Evolutionary conservation across 2,329 filamentous ascomycete genomes (phyloP).

Genomic region (Purpureocillium lavendulum): DNA sequence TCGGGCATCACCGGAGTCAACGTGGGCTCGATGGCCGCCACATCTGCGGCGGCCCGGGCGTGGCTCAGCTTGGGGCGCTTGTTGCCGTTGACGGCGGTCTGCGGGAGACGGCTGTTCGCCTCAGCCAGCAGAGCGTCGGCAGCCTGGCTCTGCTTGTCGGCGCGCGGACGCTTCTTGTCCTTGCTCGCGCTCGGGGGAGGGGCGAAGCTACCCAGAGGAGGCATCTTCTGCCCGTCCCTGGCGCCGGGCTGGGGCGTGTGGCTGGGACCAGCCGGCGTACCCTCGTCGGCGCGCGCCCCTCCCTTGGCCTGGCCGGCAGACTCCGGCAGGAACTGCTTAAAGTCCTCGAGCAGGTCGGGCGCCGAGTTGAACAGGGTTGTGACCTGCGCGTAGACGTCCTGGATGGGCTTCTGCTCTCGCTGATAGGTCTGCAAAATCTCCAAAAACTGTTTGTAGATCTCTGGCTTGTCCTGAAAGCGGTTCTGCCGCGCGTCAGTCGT

Average conservation of each 20-base stretch:
- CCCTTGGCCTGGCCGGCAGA: constrained; percentile 52
- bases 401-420: constrained; percentile 93
- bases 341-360: constrained; percentile 91
- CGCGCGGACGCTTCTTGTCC: constrained; percentile 79
- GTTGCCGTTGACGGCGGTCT: constrained; percentile 26
- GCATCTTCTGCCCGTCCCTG: constrained; percentile 67
- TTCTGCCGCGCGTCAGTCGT: constrained; percentile 49
- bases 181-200: constrained; percentile 73
- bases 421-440: constrained; percentile 98
- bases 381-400: constrained; percentile 96
- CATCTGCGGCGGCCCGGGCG: constrained; percentile 50
- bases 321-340: constrained; percentile 96
- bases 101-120: constrained; percentile 23
- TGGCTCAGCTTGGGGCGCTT: constrained; percentile 72
- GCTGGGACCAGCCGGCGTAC: constrained; percentile 30
- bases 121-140: constrained; percentile 36
- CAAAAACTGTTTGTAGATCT: constrained; percentile 98
- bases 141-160: constrained; percentile 44
- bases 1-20: constrained; percentile 82
- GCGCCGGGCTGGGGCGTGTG: constrained; percentile 47
- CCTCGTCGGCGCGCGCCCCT: constrained; percentile 51
- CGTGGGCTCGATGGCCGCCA: constrained; percentile 68
- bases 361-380: constrained; percentile 89
- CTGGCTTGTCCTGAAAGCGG: constrained; percentile 89
- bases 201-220: constrained; percentile 91